These are phyloP conservation scores for Berkeleyomyces rouxiae DNA, from an alignment of 2,329 filamentous ascomycete genomes.

Conservation along the genomic window DNA sequence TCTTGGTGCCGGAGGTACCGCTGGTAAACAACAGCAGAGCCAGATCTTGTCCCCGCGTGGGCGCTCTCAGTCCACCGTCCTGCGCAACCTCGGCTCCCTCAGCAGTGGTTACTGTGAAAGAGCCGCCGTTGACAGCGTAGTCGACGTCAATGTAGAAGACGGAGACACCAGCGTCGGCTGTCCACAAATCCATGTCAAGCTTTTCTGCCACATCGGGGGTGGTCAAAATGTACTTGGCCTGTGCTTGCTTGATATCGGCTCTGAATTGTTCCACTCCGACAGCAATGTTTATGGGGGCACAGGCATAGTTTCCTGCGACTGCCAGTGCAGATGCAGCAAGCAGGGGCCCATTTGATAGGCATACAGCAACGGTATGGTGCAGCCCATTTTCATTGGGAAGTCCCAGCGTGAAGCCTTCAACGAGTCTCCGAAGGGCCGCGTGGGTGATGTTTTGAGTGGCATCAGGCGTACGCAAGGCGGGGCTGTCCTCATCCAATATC, in stretches of 20 bases:
- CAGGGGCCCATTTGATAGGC: constrained; percentile 36
- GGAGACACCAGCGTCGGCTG: constrained; percentile 21
- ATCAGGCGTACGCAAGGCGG: constrained; percentile 19
- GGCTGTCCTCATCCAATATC: constrained; percentile 17
- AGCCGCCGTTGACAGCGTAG: constrained; percentile 19
- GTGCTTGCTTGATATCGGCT: constrained; percentile 31
- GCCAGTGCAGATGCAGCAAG: constrained; percentile 34
- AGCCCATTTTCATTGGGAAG: constrained; percentile 6
- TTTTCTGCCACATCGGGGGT: constrained; percentile 24
- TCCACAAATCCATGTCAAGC: constrained; percentile 23
- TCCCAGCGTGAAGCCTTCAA: constrained; percentile 21
- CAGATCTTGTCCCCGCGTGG: constrained; percentile 30
- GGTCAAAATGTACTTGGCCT: constrained; percentile 30
- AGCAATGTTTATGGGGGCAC: constrained; percentile 34
- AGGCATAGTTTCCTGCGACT: constrained; percentile 32
- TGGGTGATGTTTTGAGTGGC: constrained; percentile 20
- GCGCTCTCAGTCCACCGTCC: constrained; percentile 9
- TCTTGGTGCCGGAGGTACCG: constrained; percentile 41
- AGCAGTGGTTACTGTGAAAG: constrained; percentile 19
- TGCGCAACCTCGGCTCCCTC: constrained; percentile 12
- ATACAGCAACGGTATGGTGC: constrained; percentile 32
- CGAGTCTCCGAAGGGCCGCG: constrained; percentile 20
- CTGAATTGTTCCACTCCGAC: constrained; percentile 33
- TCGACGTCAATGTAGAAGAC: constrained; percentile 26
- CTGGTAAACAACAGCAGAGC: constrained; percentile 39